phyloP scores from a whole-genome alignment of 768 basidiomycete species.

The Candolleomyces aberdarensis region DNA sequence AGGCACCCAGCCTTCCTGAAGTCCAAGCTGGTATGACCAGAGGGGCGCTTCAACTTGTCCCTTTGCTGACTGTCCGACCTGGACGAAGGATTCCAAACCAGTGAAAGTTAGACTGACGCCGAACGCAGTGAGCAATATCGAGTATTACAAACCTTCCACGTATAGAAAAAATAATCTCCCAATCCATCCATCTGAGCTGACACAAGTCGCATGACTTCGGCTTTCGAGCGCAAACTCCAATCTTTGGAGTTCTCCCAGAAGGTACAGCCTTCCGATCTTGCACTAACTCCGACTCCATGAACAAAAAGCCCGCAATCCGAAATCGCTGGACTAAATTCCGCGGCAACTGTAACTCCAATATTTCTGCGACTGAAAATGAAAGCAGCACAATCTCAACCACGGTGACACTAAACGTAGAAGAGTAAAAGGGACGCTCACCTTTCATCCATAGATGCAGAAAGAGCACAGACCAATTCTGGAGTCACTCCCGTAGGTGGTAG shows the following conservation, averaged over 20 bases:
- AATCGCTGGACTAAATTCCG: conserved; percentile 69
- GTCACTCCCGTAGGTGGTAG: conserved; percentile 45
- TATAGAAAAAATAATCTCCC: conserved; percentile 34
- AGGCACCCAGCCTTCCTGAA: conserved; percentile 71
- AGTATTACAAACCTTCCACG: conserved; percentile 26
- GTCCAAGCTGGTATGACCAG: conserved; percentile 35
- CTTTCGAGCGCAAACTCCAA: neutral
- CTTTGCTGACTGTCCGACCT: conserved; percentile 37
- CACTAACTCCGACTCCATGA: conserved; percentile 37
- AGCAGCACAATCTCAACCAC: conserved; percentile 9
- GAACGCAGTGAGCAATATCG: neutral
- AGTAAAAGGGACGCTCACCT: conserved; percentile 24
- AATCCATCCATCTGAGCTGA: conserved; percentile 37
- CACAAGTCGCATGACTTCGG: neutral
- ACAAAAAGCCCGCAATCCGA: conserved; percentile 55
- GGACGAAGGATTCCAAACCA: neutral
- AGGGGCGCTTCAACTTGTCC: conserved; percentile 30
- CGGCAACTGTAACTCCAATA: conserved; percentile 72
- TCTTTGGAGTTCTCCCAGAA: conserved; percentile 27
- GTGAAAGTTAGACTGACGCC: no score
- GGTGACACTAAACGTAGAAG: conserved; percentile 25
- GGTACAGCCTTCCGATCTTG: conserved; percentile 62
- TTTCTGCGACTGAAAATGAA: conserved; percentile 30
- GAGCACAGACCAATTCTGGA: conserved; percentile 23
- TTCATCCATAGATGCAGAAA: conserved; percentile 51